Base-by-base conservation (phyloP, 2,329 filamentous ascomycete species). In the Pestalotiopsis sp. region DNA sequence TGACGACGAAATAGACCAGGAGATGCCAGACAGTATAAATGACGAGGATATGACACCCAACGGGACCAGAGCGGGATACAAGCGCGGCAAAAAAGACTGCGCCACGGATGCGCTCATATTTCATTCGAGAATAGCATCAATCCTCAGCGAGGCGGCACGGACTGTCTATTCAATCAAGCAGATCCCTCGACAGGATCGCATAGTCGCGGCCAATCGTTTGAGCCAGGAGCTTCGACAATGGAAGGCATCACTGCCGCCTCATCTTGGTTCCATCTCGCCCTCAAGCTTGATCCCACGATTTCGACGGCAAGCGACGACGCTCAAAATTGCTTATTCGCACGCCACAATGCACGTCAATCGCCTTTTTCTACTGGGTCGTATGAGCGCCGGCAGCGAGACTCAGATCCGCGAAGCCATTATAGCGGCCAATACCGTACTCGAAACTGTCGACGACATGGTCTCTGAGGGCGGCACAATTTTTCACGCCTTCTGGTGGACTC, bases 1-100 rank as follows among this genome's bases (percentile, higher is more conserved):
- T 63, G 88, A 91, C 59, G 87, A 90, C 41, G 88, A 91, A 64
- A 88, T 90, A 62, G 88, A 91, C 66, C 88, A 91, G 68, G 83
- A 85, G 2, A 81, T 88, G n/a, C 89, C 89, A 0, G 82, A 83
- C 17, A 72, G 80, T 1, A 81, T 89, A 58, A 87, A 88, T 67
- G 88, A 91, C 68, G 85, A 88, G 49, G 83, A 89, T 38, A 84
- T 91, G 78, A 82, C 84, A 0, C 72, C 81, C 9, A 73, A 81
- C 39, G 78, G 85, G 27, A 74, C 81, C n/a, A 5, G 41, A 36
- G 7, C 70, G 72, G 1, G 68, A 78, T 2, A 5, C 69, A 3
- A 75, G 79, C 25, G 76, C 36, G 49, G 64, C 45, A 25, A 45
- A 80, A 3, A 69, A 74, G 85, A 88, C 13, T 87, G 86, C 38